These are phyloP conservation scores for Xenosphaeropsis pyriputrescens DNA, from an alignment of 2,329 filamentous ascomycete genomes.

Conservation along the genomic window DNA sequence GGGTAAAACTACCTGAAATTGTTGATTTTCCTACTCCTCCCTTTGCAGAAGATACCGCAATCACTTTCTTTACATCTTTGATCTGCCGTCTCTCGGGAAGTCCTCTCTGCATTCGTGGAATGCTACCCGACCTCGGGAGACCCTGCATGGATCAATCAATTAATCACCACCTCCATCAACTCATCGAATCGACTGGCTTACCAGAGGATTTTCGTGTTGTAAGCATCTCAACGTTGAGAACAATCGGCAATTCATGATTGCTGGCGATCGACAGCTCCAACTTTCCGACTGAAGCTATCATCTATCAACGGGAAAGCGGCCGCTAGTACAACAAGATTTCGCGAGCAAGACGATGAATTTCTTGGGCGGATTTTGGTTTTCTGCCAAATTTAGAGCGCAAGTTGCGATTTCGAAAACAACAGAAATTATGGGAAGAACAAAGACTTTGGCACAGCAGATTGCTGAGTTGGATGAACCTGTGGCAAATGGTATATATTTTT, in stretches of 20 bases:
- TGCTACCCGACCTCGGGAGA: slow-evolving; percentile 61
- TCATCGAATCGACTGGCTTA: slow-evolving; percentile 23
- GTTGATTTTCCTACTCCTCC: slow-evolving; percentile 98
- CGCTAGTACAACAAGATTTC: slow-evolving; percentile 13
- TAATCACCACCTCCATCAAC: slow-evolving; percentile 1
- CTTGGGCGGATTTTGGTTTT: too few species aligned
- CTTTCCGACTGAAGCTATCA: slow-evolving; percentile 4
- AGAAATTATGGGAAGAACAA: slow-evolving; percentile 33
- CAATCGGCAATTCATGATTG: slow-evolving; percentile 20
- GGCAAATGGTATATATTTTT: slow-evolving; percentile 33
- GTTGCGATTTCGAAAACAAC: neutral
- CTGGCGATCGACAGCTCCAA: slow-evolving; percentile 2
- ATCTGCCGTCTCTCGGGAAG: slow-evolving; percentile 73
- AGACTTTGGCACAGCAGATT: slow-evolving; percentile 42
- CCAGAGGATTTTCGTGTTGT: slow-evolving; percentile 79
- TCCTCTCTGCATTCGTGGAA: slow-evolving; percentile 66
- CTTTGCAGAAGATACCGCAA: slow-evolving; percentile 94
- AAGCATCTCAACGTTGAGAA: slow-evolving; percentile 40
- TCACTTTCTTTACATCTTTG: slow-evolving; percentile 72
- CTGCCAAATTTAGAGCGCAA: neutral
- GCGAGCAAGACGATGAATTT: slow-evolving; percentile 7
- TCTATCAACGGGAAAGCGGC: slow-evolving; percentile 7
- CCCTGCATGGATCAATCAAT: slow-evolving; percentile 38
- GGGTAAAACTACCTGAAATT: slow-evolving; percentile 47
- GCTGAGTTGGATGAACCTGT: slow-evolving; percentile 44